Evolutionary conservation across 805 yeast species (phyloP).

Genomic region (Scheffersomyces ergatensis): DNA sequence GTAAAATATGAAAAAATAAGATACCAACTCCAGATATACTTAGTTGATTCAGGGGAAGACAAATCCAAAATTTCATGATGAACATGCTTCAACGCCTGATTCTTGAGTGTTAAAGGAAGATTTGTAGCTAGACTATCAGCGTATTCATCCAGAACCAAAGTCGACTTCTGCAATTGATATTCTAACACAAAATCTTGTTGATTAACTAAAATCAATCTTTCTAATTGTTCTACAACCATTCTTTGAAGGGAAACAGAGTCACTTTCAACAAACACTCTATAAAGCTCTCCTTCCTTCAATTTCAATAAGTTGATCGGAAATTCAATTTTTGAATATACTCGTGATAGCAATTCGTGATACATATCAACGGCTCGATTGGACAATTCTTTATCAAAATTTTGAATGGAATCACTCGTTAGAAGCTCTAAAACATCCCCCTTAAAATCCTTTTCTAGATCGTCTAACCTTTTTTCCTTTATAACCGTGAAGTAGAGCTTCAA

Average conservation of each 20-base stretch:
- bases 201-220: conserved; percentile 34
- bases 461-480: conserved; percentile 19
- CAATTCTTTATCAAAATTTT: conserved; percentile 17
- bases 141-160: conserved; percentile 17
- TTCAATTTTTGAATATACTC: conserved; percentile 17
- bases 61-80: not conserved
- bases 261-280: conserved; percentile 21
- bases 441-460: conserved; percentile 33
- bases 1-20: conserved; percentile 60
- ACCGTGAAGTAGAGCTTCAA: conserved; percentile 34
- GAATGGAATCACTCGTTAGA: conserved; percentile 25
- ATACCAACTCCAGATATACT: conserved; percentile 68
- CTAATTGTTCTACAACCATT: conserved; percentile 38
- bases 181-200: conserved; percentile 67
- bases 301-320: conserved; percentile 10
- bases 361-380: conserved; percentile 27
- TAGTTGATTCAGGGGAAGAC: conserved; percentile 17
- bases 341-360: conserved; percentile 33
- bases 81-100: not conserved
- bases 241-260: conserved; percentile 36
- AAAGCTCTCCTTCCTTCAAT: conserved; percentile 19
- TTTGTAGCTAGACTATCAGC: conserved; percentile 3
- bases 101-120: not conserved
- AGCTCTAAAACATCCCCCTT: conserved; percentile 44
- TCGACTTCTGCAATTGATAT: conserved; percentile 50